Evolutionary conservation across 164 flowering plant genomes (phyloP), one percentile per base, ranked within the genome.

Genomic region (Chimonanthus salicifolius): DNA sequence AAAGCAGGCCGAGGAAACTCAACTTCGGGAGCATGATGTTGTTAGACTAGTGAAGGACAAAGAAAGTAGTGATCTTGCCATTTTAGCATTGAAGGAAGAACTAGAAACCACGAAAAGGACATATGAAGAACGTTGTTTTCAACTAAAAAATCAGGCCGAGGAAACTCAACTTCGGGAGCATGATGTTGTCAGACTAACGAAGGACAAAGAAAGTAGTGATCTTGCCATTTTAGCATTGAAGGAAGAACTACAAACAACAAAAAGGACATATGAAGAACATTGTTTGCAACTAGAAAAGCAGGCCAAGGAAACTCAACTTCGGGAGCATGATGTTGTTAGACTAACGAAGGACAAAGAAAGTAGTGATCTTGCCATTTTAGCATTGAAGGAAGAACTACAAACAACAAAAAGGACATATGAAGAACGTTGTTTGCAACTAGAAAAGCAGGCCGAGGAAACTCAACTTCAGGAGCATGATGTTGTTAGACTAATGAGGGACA

Each of bases 391-490:
- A 33, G 33, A 33, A 33, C 33, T 33, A 33, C 33, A 33, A 33
- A 33, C 33, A 33, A 33, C 33, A 33, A 33, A 33, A 33, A 33
- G 33, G 33, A 33, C 33, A 33, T 33, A 33, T 33, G 33, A 33
- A 33, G 33, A 33, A 33, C 33, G 33, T 33, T 33, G 33, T 33
- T 33, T 1, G 33, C 33, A 33, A 33, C 33, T 33, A 33, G 33
- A 33, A 33, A 33, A 33, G 33, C 33, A 33, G 33, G 1, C 33
- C 33, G 92, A 90, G 87, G 82, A 73, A 75, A 87, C 81, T 80
- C 87, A 86, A 82, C 81, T 82, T 70, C 91, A 84, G 78, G 92
- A 91, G 74, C 82, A 81, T 70, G 89, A 89, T 76, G 72, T 84
- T 64, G 75, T 80, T 68, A 81, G 77, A 72, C 64, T 92, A 72